A percentile compares a stretch with the other conserved stretches of the same genome.
These are phyloP conservation scores for Scheffersomyces titani DNA, from an alignment of 1,139 yeast genomes.

Conservation along the genomic window DNA sequence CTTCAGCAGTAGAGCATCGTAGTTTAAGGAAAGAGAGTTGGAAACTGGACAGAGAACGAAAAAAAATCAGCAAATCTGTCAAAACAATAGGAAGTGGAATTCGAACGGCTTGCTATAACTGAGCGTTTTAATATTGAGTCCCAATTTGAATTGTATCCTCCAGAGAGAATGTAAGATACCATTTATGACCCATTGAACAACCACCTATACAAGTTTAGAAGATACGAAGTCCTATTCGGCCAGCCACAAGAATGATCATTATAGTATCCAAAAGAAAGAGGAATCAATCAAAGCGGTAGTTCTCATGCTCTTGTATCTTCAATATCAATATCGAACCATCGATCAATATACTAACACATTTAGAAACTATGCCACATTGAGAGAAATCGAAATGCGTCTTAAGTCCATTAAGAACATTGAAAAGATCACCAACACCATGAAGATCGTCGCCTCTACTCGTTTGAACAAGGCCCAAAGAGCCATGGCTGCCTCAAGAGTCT, in stretches of 20 bases:
- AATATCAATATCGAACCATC: not conserved
- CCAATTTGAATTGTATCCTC: not conserved
- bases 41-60: not conserved
- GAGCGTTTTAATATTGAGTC: too few species aligned
- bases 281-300: too few species aligned
- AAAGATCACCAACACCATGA: constrained; percentile 99
- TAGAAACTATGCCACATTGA: constrained; percentile 96
- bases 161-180: not conserved
- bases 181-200: not conserved
- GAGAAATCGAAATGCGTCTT: constrained; percentile 97
- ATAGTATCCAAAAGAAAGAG: too few species aligned
- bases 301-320: not conserved
- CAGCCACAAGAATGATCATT: too few species aligned
- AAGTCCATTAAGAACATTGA: constrained; percentile 98
- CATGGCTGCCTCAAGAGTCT: constrained; percentile 84
- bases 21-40: not conserved
- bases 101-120: not conserved
- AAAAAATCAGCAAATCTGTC: not conserved
- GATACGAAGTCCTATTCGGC: not conserved
- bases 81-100: not conserved
- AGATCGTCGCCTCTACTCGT: constrained; percentile 98
- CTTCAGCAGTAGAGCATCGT: not conserved
- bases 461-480: constrained; percentile 95
- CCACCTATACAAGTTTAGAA: not conserved
- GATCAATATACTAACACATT: constrained; percentile 15